Base-by-base conservation (phyloP, 139 green algal genomes). In the Haematococcus sp. region DNA sequence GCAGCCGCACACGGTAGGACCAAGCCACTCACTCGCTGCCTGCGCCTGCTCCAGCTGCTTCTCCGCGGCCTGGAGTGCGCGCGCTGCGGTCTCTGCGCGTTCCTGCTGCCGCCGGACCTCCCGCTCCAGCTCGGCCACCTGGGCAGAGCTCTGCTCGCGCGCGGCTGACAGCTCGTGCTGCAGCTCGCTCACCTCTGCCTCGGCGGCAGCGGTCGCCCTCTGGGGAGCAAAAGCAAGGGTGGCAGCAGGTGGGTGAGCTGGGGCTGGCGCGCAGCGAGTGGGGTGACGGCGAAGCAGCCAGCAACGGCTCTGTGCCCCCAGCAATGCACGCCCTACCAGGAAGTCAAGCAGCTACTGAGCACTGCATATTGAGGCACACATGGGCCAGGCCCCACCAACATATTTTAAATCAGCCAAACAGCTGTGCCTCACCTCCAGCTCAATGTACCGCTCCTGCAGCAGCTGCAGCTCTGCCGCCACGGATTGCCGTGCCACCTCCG, bases 71-170 rank as follows among this genome's bases (percentile, higher is more conserved):
- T 44, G 40, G n/a, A 81, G 71, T 27, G 79, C 74, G 15, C 28
- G 22, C 2, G 63, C 30, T 0, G 79, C 70, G 17, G 74, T 31
- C 64, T 85, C 79, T 23, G 64, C 71, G n/a, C 79, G 56, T 51
- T 81, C 79, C 65, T 49, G n/a, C 66, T 78, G 67, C 34, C 68
- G 55, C 72, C 32, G 31, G 44, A 77, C 51, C 70, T 86, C 73
- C 44, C 68, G 32, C 70, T 83, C 73, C 73, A 86, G 51, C 28
- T 54, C 65, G 17, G 40, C 65, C 40, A 60, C 32, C 40, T 30
- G 32, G 3, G 33, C 61, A 25, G 32, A 9, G 34, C 31, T 22
- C 52, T 30, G 30, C 25, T 22, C 40, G 40, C 40, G 68, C 16
- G 17, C 20, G 31, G 58, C 54, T 23, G 28, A 5, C 59, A 43